These are phyloP conservation scores for Curvularia hawaiiensis DNA, from an alignment of 2,329 filamentous ascomycete genomes.

Conservation along the genomic window DNA sequence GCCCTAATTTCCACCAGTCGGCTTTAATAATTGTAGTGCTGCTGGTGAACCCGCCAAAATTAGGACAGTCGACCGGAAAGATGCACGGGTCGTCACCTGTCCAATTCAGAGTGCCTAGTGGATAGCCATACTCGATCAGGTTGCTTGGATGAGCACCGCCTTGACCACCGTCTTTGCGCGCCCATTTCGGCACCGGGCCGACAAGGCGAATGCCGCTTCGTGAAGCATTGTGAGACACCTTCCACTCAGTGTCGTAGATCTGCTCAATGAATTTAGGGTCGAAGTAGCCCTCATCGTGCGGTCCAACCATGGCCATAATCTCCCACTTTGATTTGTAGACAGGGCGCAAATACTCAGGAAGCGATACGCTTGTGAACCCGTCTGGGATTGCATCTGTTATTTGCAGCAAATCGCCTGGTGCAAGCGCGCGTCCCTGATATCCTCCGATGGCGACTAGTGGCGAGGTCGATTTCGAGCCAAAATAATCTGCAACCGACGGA, in stretches of 20 bases:
- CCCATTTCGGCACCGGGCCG: slow-evolving; percentile 64
- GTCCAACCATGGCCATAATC: slow-evolving; percentile 60
- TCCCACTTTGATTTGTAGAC: slow-evolving; percentile 58
- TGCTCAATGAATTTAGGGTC: slow-evolving; percentile 59
- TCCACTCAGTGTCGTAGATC: slow-evolving; percentile 64
- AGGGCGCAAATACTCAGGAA: slow-evolving; percentile 56
- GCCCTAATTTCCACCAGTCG: slow-evolving; percentile 66
- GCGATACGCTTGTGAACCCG: slow-evolving; percentile 32
- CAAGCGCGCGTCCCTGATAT: slow-evolving; percentile 62
- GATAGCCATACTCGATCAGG: slow-evolving; percentile 60
- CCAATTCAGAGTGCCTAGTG: slow-evolving; percentile 63
- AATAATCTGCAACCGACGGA: slow-evolving; percentile 59
- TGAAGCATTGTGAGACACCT: slow-evolving; percentile 65
- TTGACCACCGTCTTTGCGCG: slow-evolving; percentile 64
- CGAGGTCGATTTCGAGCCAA: slow-evolving; percentile 64
- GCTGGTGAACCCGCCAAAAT: slow-evolving; percentile 65
- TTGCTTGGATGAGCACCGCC: slow-evolving; percentile 68
- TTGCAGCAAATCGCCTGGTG: slow-evolving; percentile 59
- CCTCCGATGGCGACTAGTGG: slow-evolving; percentile 64
- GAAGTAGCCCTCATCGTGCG: slow-evolving; percentile 62
- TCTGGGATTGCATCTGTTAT: slow-evolving; percentile 50
- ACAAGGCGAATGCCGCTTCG: slow-evolving; percentile 65
- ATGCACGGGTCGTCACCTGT: slow-evolving; percentile 66
- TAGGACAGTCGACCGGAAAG: slow-evolving; percentile 63
- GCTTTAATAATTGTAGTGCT: slow-evolving; percentile 61